Evolutionary conservation across 1,284 basidiomycete species (phyloP), one percentile per base, ranked within the genome.

Genomic region (Stereum hirsutum): DNA sequence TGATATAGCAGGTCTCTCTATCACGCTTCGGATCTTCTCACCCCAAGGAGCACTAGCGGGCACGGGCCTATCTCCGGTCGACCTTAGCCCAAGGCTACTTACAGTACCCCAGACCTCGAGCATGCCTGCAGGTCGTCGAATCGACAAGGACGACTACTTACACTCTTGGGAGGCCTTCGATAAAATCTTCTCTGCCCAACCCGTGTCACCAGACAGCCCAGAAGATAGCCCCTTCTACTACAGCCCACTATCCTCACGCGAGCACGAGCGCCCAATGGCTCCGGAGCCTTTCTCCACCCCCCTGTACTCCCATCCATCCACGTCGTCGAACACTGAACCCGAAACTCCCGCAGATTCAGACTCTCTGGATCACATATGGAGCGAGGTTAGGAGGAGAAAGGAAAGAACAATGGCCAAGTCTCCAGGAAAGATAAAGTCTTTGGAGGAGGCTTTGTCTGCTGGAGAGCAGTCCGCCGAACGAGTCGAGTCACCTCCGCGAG

Each of bases 401-500:
- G 74, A 74, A 45, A 69, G 64, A 48, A 69, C 69, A 51, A 76
- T 83, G 66, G 78, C 74, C 35, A 74, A 74, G 49, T 69, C 77
- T 52, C 72, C 73, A 46, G 70, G 75, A 33, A 84, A 84, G 57
- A 76, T 83, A 35, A 72, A 75, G 55, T 83, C 79, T 23, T 64
- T 83, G 19, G 78, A 76, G n/a, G n/a, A n/a, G 52, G 61, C 69
- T 35, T 53, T 62, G 12, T 48, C 46, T 33, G 43, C 40, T 54
- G 59, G 41, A 56, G 62, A 40, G 47, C 64, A 41, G 53, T 59
- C 42, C 35, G 42, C 46, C 14, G 46, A 42, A 32, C 31, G 41
- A 38, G 39, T 46, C 17, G 36, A 39, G 21, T 42, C 43, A 25
- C 33, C 42, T 19, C 30, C 25, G 4, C 47, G 36, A 19, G 26